phyloP scores from a whole-genome alignment of 306 rosid genomes.

The Ormosia semicastrata region DNA sequence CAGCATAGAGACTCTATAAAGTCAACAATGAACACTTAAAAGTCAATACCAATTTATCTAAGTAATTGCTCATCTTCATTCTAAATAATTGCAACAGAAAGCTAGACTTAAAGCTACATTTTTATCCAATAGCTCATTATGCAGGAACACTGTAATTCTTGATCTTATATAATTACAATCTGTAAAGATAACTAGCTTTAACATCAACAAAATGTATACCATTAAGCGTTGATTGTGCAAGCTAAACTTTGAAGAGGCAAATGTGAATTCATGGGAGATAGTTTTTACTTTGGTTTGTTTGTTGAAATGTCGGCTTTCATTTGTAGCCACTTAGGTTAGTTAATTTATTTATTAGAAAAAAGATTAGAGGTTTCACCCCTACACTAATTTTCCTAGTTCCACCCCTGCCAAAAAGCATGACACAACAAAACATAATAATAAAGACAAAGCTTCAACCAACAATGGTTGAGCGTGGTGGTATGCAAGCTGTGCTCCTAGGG shows the following conservation, averaged over 20 bases:
- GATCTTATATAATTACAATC: not conserved
- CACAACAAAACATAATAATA: not conserved
- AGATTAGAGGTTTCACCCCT: not conserved
- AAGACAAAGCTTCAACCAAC: not conserved
- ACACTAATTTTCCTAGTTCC: not conserved
- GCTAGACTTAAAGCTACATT: slow-evolving; percentile 1
- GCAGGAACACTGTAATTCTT: not conserved
- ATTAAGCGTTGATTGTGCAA: not conserved
- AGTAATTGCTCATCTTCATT: slow-evolving; percentile 11
- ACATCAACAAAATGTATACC: not conserved
- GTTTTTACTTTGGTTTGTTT: not conserved
- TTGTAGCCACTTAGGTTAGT: not conserved
- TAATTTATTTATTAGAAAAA: not conserved
- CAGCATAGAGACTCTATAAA: slow-evolving; percentile 28
- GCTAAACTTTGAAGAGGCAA: not conserved
- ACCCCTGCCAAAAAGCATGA: not conserved
- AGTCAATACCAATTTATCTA: slow-evolving; percentile 20
- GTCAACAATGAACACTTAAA: slow-evolving; percentile 29
- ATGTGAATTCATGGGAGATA: not conserved
- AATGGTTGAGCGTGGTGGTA: too few species aligned
- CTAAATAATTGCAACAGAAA: slow-evolving; percentile 16
- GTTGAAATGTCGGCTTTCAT: not conserved
- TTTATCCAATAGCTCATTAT: slow-evolving; percentile 6
- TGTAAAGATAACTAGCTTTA: not conserved
- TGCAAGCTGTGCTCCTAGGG: too few species aligned